phyloP scores from a whole-genome alignment of 495 filamentous ascomycete genomes.

The Penicillium herquei region DNA sequence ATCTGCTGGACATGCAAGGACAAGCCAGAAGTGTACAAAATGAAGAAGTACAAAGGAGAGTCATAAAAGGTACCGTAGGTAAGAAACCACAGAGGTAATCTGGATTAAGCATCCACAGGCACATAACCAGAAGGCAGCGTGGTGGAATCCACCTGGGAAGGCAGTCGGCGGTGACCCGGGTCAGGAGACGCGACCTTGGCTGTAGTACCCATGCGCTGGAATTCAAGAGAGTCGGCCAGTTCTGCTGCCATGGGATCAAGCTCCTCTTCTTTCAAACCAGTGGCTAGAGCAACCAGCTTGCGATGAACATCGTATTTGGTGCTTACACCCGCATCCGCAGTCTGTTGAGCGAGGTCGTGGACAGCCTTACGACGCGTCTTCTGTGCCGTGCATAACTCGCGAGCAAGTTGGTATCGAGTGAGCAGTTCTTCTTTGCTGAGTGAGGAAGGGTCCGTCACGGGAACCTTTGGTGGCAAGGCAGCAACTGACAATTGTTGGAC shows the following conservation, averaged over 20 bases:
- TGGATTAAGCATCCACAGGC: constrained; percentile 37
- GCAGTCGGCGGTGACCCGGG: constrained; percentile 18
- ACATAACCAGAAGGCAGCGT: constrained; percentile 29
- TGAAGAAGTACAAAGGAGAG: constrained; percentile 26
- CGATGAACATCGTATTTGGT: constrained; percentile 53
- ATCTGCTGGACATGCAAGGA: constrained; percentile 19
- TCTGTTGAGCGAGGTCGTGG: constrained; percentile 44
- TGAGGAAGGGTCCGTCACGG: constrained; percentile 11
- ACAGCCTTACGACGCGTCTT: constrained; percentile 42
- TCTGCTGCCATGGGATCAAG: constrained; percentile 49
- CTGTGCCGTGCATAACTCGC: constrained; percentile 39
- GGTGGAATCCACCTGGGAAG: constrained; percentile 23
- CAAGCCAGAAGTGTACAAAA: constrained; percentile 21
- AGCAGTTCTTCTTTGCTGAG: constrained; percentile 29
- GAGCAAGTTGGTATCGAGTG: constrained; percentile 31
- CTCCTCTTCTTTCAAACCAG: constrained; percentile 50
- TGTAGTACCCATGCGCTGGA: constrained; percentile 38
- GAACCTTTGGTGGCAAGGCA: constrained; percentile 8
- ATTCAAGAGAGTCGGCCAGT: constrained; percentile 46
- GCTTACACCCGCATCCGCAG: constrained; percentile 49
- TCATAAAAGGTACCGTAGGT: constrained; percentile 24
- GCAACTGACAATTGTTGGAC: constrained; percentile 21
- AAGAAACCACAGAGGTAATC: background rate
- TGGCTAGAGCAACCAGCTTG: constrained; percentile 50
- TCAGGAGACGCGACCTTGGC: constrained; percentile 36